phyloP scores from a whole-genome alignment of 768 basidiomycete species.

The Tricholomella constricta region DNA sequence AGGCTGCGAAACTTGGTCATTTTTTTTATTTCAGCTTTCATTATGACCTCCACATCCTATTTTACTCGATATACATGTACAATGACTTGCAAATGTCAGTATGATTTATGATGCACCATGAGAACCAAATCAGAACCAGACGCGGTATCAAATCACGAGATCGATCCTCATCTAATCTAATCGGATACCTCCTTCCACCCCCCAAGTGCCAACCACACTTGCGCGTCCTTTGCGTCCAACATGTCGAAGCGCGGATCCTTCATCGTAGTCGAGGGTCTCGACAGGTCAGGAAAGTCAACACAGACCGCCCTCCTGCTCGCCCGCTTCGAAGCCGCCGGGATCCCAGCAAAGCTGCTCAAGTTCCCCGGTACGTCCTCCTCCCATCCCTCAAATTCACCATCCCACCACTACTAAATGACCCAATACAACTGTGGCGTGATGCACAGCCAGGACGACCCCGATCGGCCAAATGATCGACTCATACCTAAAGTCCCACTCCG shows the following conservation, averaged over 20 bases:
- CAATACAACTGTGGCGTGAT: neutral
- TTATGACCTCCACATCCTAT: no score
- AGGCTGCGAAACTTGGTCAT: no score
- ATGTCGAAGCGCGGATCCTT: conserved; percentile 65
- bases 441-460: conserved; percentile 82
- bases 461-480: conserved; percentile 93
- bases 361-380: conserved; percentile 79
- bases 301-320: conserved; percentile 68
- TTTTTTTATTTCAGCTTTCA: no score
- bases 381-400: neutral
- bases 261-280: conserved; percentile 95
- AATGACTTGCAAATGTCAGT: no score
- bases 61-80: no score
- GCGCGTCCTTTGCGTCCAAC: neutral
- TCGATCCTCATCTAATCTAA: no score
- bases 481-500: conserved; percentile 81
- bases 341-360: conserved; percentile 64
- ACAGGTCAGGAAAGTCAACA: conserved; percentile 92
- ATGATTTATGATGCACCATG: no score
- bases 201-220: no score
- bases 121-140: no score
- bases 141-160: no score
- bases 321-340: conserved; percentile 47
- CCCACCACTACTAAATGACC: neutral
- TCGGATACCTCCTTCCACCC: no score